Evolutionary conservation across 78 protist genomes (phyloP).

Genomic region (slime mould (Dictyostelium discoideum)): dicty_2.7 NC_007088.5:531501-532000

Average conservation of each 20-base stretch:
- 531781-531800: conserved; percentile 27
- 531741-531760: conserved; percentile 21
- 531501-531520: background rate
- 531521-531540: conserved; percentile 91
- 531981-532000: background rate
- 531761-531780: conserved; percentile 54
- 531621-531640: background rate
- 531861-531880: conserved; percentile 11
- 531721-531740: background rate
- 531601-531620: conserved; percentile 42
- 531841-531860: conserved; percentile 44
- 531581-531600: background rate
- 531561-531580: conserved; percentile 42
- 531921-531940: background rate
- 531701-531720: background rate
- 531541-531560: conserved; percentile 48
- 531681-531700: background rate
- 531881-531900: conserved; percentile 26
- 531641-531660: too few species aligned
- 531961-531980: background rate
- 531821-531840: background rate
- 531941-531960: conserved; percentile 31
- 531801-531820: conserved; percentile 10
- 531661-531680: too few species aligned
- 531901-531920: background rate